Evolutionary conservation across 2,329 filamentous ascomycete species (phyloP), one percentile per base, ranked within the genome.

Genomic region (Pseudogymnoascus sp.): DNA sequence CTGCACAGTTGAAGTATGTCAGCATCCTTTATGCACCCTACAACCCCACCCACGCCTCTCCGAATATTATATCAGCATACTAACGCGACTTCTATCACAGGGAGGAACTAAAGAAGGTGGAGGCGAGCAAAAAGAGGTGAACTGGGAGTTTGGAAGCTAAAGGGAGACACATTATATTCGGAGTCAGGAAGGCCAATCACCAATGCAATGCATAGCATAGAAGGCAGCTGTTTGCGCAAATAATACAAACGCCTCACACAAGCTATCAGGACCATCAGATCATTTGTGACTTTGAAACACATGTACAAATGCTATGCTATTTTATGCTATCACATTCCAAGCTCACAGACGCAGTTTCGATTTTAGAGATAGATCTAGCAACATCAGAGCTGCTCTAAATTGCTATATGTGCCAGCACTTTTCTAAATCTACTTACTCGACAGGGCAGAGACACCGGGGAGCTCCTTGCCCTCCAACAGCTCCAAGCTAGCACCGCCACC

Each of bases 401-500:
- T 56, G 50, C 50, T 36, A 56, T 56, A 56, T 12, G 50, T 56
- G 50, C 50, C 50, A 8, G 50, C 50, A 56, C 50, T 56, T 53
- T 56, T 56, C 65, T 34, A 34, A 63, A 25, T 76, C 82, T 81
- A 88, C 81, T 87, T 87, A 79, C 84, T 87, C 79, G 93, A 97
- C 76, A 99, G 87, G 72, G 93, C 93, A 73, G 84, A 82, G 68
- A 99, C 93, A 82, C 95, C 95, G 64, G 95, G 95, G 74, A 99
- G 84, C 69, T 91, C 93, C 86, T 99, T 99, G 79, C 95, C 95
- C 85, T 99, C 95, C 67, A 99, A 87, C 73, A 99, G 82, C 84
- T 99, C 95, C 74, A 99, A 83, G 72, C 89, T 93, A 69, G 95
- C 95, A 80, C 95, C 95, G 74, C 95, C 95, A 71, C 95, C 95